Base-by-base conservation (phyloP, 2,329 filamentous ascomycete genomes). In the Hawksworthiomyces lignivorus region DNA sequence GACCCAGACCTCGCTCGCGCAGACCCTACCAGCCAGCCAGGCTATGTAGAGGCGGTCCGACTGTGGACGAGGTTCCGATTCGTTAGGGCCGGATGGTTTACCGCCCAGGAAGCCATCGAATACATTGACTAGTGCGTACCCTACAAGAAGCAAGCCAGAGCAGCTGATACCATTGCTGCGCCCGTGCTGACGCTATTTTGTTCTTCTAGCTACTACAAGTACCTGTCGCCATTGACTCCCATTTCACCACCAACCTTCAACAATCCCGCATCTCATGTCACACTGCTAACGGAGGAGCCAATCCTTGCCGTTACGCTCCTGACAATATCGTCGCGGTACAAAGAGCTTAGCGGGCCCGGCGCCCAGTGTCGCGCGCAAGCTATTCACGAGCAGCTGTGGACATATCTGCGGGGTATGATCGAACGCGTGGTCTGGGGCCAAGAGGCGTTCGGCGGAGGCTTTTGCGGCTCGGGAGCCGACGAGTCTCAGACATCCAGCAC, bases 11-110 rank as follows among this genome's bases (percentile, higher is more conserved):
- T 71, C 36, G 63, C 62, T 47, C 63, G 67, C 49, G 53, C 69
- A 30, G 62, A 67, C 44, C 53, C 68, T 48, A 60, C 68, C 48
- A 51, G 64, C 37, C 69, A 77, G 48, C 66, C 71, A 22, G 71
- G 79, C 38, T 81, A 81, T 52, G 65, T 74, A 31, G 77, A 84
- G 44, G 89, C 89, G 1, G 65, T 95, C 46, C 81, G 79, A 54
- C 84, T 87, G n/a, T 98, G 92, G 92, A 80, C 82, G 2, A 74
- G 87, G 49, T 89, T 96, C 59, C 82, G 89, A 32, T 97, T 97
- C 58, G 90, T 97, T n/a, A 81, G 88, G 41, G 88, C 88, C 8
- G 92, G 92, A 9, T 97, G 90, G 90, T 92, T 98, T 60, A 94
- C 88, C 0, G 85, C 90, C 1, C 80, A 85, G 50, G 92, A 98